Conservation (phyloP, 257 asterid genomes). For the Rehmannia glutinosa region DNA sequence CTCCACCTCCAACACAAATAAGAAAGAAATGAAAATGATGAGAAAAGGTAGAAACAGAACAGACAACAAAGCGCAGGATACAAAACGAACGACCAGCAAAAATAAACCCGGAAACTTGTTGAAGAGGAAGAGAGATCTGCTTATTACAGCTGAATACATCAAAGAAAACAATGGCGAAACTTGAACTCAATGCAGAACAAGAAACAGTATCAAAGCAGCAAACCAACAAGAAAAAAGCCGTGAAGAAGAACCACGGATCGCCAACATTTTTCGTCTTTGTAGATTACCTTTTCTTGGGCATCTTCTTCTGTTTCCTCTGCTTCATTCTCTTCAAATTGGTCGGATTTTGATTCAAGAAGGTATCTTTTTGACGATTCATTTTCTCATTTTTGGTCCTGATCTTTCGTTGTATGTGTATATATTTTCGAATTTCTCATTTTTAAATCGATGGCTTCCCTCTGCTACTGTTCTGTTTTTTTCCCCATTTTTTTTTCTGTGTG, state of each 20-base stretch:
- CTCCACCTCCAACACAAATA: too few relatives aligned
- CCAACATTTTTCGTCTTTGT: constrained; percentile 35
- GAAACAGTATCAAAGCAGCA: constrained; percentile 26
- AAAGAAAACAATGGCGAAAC: constrained; percentile 36
- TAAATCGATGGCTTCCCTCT: not conserved
- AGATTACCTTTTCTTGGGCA: constrained; percentile 55
- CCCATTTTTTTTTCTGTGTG: too few relatives aligned
- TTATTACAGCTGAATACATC: not conserved
- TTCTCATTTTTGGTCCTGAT: not conserved
- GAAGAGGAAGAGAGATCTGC: constrained; percentile 19
- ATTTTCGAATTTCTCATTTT: not conserved
- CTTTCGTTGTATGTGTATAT: not conserved
- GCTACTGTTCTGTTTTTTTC: too few relatives aligned
- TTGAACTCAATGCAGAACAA: constrained; percentile 27
- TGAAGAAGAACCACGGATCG: constrained; percentile 40
- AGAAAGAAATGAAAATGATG: too few relatives aligned
- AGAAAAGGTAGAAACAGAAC: too few relatives aligned
- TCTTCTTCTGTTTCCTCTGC: constrained; percentile 63
- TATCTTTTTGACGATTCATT: constrained; percentile 10
- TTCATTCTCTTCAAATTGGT: constrained; percentile 52
- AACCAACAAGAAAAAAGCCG: constrained; percentile 27
- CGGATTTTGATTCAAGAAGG: constrained; percentile 49
- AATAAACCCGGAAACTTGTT: not conserved
- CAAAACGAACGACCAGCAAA: not conserved
- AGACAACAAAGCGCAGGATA: too few relatives aligned